Evolutionary conservation across 2,329 filamentous ascomycete genomes (phyloP).

Genomic region (Colletotrichum sojae): DNA sequence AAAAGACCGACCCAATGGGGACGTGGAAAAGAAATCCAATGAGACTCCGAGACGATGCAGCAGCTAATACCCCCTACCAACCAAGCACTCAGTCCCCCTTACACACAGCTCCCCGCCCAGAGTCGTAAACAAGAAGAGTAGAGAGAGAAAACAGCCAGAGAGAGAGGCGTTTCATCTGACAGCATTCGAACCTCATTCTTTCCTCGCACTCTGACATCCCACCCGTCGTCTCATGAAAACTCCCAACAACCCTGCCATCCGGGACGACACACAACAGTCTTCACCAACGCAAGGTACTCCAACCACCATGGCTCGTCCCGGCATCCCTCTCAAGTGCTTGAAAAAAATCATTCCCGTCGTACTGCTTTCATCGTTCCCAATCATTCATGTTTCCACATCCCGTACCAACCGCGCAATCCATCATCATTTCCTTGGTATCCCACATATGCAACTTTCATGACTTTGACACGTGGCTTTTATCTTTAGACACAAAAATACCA

Average conservation of each 20-base stretch:
- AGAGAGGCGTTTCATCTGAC: not conserved
- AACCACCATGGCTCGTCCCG: no score
- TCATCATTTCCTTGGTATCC: slow-evolving; percentile 27
- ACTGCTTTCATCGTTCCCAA: not conserved
- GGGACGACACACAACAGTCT: no score
- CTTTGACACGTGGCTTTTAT: not conserved
- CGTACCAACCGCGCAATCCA: not conserved
- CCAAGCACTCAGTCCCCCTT: no score
- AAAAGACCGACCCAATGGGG: not conserved
- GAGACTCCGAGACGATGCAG: slow-evolving; percentile 2
- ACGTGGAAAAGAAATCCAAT: not conserved
- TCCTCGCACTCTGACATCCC: not conserved
- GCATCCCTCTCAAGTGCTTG: no score
- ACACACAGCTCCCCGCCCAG: no score
- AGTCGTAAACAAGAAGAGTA: not conserved
- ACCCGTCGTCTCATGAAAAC: not conserved
- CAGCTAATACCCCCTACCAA: not conserved
- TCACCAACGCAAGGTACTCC: no score
- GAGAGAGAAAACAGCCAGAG: not conserved
- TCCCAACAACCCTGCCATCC: no score
- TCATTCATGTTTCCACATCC: not conserved
- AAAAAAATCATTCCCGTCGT: no score
- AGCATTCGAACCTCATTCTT: not conserved
- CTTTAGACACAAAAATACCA: slow-evolving; percentile 2
- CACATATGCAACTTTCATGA: slow-evolving; percentile 15